These are phyloP conservation scores for Inga laurina DNA, from an alignment of 306 rosid genomes.

Conservation along the genomic window DNA sequence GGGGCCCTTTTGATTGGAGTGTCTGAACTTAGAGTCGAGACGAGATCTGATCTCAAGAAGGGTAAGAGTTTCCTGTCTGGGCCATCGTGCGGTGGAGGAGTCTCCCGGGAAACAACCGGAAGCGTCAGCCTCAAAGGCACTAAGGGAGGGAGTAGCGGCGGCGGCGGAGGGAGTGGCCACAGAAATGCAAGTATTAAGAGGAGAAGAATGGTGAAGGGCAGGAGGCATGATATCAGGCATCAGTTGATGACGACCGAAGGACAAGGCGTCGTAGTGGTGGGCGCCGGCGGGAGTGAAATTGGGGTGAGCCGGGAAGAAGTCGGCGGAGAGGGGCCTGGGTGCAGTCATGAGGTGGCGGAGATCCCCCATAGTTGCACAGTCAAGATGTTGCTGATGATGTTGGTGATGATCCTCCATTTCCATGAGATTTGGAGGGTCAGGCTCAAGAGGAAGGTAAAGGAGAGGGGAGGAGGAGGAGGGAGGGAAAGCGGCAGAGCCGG, in stretches of 20 bases:
- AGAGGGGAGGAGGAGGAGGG: slow-evolving; percentile 17
- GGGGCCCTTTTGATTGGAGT: slow-evolving; percentile 95
- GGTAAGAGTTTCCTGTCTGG: slow-evolving; percentile 97
- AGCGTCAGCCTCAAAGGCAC: slow-evolving; percentile 56
- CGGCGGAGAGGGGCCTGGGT: slow-evolving; percentile 36
- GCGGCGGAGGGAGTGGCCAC: slow-evolving; percentile 23
- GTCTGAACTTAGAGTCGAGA: slow-evolving; percentile 85
- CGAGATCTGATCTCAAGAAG: slow-evolving; percentile 97
- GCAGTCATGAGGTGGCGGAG: slow-evolving; percentile 67
- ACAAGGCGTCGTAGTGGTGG: slow-evolving; percentile 53
- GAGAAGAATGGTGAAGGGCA: slow-evolving; percentile 28
- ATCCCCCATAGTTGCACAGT: slow-evolving; percentile 46
- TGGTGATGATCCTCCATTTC: slow-evolving; percentile 66
- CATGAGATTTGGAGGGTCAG: slow-evolving; percentile 36
- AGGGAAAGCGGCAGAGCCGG: slow-evolving; percentile 74
- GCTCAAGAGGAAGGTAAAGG: neutral
- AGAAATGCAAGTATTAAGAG: slow-evolving; percentile 14
- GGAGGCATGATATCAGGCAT: slow-evolving; percentile 38
- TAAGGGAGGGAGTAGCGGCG: slow-evolving; percentile 37
- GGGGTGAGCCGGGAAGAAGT: slow-evolving; percentile 57
- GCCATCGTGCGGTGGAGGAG: slow-evolving; percentile 69
- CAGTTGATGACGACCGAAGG: slow-evolving; percentile 45
- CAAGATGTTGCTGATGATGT: neutral
- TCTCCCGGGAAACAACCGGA: slow-evolving; percentile 48
- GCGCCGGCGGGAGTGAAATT: slow-evolving; percentile 33